Conservation (phyloP, 805 yeast species). For the Candida khao-thaluensis region DNA sequence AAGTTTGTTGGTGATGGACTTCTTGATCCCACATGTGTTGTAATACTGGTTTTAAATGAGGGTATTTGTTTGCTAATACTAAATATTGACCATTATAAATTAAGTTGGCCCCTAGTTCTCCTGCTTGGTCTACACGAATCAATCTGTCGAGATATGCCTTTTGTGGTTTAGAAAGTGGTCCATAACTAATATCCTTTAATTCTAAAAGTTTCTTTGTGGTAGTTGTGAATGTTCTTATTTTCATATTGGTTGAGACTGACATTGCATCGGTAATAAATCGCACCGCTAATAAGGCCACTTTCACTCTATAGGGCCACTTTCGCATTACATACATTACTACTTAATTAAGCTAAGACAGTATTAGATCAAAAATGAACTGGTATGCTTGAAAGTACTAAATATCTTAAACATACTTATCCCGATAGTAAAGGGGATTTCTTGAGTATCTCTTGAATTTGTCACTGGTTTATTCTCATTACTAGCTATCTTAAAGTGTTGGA, state of each 20-base stretch:
- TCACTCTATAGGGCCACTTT: too few relatives aligned
- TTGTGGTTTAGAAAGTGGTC: conserved; percentile 52
- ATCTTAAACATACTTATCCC: conserved; percentile 49
- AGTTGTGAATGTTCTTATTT: not conserved
- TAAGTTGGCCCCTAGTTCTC: conserved; percentile 93
- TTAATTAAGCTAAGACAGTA: not conserved
- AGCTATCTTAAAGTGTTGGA: conserved; percentile 46
- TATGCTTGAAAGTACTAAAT: conserved; percentile 29
- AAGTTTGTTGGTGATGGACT: conserved; percentile 82
- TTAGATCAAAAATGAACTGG: conserved; percentile 13
- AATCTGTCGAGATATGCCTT: conserved; percentile 69
- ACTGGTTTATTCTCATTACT: conserved; percentile 51
- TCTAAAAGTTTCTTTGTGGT: not conserved
- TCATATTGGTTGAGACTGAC: too few relatives aligned
- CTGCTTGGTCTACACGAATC: conserved; percentile 95
- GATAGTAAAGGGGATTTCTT: conserved; percentile 50
- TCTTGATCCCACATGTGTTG: conserved; percentile 99
- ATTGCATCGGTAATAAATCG: too few relatives aligned
- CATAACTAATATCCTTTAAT: conserved; percentile 29
- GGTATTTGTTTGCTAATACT: conserved; percentile 67
- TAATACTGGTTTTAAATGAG: conserved; percentile 74
- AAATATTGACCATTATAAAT: conserved; percentile 89
- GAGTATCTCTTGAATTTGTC: conserved; percentile 61
- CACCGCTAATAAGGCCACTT: too few relatives aligned
- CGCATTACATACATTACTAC: too few relatives aligned